Evolutionary conservation across 148 eudicot species (phyloP), one percentile per base, ranked within the genome.

Genomic region (Nepenthes mirabilis): DNA sequence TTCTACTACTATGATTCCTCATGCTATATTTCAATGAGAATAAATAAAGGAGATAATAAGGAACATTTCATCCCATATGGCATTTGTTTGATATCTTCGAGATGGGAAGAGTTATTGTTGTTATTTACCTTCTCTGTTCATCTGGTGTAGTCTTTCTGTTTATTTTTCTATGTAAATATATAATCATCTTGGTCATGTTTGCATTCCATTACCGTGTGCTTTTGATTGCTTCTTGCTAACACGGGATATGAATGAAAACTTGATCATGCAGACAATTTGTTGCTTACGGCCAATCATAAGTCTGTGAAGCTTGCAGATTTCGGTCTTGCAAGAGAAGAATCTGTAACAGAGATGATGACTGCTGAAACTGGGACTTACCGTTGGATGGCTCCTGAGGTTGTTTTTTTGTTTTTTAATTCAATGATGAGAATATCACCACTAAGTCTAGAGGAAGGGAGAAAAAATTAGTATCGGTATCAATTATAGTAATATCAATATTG

Each of bases 331-430:
- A 81, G 98, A 76, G 98, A 91, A 83, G 98, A 91, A 82, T 66
- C 96, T 51, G 82, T 91, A 57, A 86, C 94, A 33, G 98, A 91
- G 75, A 91, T 91, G 96, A 88, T 88, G 98, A 91, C 98, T 62
- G 98, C 98, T 47, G 98, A 91, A 72, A 85, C 97, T 70, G 97
- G 97, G 55, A 91, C 97, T 4, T 91, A 91, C 68, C 97, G 97
- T 53, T 91, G 97, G 98, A 91, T 91, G 98, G 98, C 98, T 58
- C 98, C 98, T 14, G 98, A 91, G 95, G 98, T 91, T 72, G 63
- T 82, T 72, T 3, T 40, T 40, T 40, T 40, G 45, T 40, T 8
- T 40, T 23, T 23, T 23, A 23, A 23, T 23, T 23, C 23, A 23
- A 23, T 23, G 23, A 23, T 23, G 23, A 23, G 23, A 23, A 23